These are phyloP conservation scores for Sporisorium sorghi DNA, from an alignment of 1,284 basidiomycete species.

Conservation along the genomic window DNA sequence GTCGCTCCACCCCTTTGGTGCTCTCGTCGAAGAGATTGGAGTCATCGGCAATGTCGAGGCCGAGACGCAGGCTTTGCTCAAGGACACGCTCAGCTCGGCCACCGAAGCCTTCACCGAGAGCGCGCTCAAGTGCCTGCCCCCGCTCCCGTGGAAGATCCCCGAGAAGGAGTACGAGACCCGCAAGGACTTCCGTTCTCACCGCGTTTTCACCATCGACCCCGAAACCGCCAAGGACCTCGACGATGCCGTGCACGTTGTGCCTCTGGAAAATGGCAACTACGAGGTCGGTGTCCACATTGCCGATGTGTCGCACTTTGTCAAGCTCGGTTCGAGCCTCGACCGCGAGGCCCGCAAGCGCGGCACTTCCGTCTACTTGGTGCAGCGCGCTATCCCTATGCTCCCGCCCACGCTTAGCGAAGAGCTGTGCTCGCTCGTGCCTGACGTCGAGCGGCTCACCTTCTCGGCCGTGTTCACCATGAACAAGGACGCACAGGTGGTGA, in stretches of 20 bases:
- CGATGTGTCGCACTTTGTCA: constrained; percentile 94
- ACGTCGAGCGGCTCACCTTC: constrained; percentile 88
- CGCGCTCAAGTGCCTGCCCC: constrained; percentile 94
- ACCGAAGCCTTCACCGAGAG: constrained; percentile 72
- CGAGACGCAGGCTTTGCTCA: constrained; percentile 94
- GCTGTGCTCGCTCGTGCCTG: constrained; percentile 89
- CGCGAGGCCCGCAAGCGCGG: constrained; percentile 97
- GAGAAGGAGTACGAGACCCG: constrained; percentile 88
- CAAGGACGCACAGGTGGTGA: constrained; percentile 81
- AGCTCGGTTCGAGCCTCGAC: constrained; percentile 93
- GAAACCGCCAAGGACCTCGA: constrained; percentile 89
- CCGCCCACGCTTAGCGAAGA: constrained; percentile 90
- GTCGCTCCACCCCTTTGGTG: constrained; percentile 98
- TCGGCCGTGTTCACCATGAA: constrained; percentile 80
- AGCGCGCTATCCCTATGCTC: constrained; percentile 94
- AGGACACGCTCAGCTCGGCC: constrained; percentile 83
- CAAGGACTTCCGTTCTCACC: constrained; percentile 84
- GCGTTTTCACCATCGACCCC: constrained; percentile 94
- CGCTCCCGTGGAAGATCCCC: constrained; percentile 92
- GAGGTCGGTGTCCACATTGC: constrained; percentile 94
- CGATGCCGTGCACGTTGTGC: constrained; percentile 89
- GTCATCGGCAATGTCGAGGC: constrained; percentile 98
- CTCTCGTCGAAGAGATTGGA: constrained; percentile 95
- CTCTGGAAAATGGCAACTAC: constrained; percentile 88
- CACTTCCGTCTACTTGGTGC: constrained; percentile 95